Evolutionary conservation across 208 protist genomes (phyloP), one percentile per base, ranked within the genome.

Genomic region (Spongospora subterranea): DNA sequence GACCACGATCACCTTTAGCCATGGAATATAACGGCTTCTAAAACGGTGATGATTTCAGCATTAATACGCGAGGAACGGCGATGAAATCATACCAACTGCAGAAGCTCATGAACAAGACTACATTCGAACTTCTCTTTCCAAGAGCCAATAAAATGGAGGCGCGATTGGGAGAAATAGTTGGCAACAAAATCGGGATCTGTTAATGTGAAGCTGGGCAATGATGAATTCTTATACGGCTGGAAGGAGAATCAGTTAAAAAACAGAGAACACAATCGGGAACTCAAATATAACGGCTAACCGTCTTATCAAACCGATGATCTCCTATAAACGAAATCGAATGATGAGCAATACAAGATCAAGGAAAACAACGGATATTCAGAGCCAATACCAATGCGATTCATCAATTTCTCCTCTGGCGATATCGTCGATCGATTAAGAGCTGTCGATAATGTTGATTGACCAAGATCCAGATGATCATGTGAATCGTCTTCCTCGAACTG

Each of bases 51-150:
- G n/a, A n/a, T n/a, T n/a, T n/a, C n/a, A n/a, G n/a, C n/a, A n/a
- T n/a, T n/a, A n/a, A n/a, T n/a, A n/a, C n/a, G n/a, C n/a, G n/a
- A n/a, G n/a, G n/a, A n/a, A n/a, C n/a, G n/a, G n/a, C n/a, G n/a
- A n/a, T n/a, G n/a, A n/a, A n/a, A n/a, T n/a, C n/a, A n/a, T n/a
- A n/a, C n/a, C n/a, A n/a, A n/a, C n/a, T n/a, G n/a, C n/a, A n/a
- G n/a, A 17, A 65, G 29, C 20, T 29, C 29, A 17, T 17, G 54
- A 17, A 65, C 20, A 17, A 65, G 54, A 29, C 20, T 65, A n/a
- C 77, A 77, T 88, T 88, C 77, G 24, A 88, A 88, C 24, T 88
- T 88, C 35, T 88, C 40, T 88, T 88, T 88, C 77, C 77, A 88
- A 24, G 77, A 88, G 17, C 77, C 77, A n/a, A 88, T 88, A 88